Percentiles rank a stretch among this genome's conserved stretches.
Conservation (phyloP, 139 green algal species). For the Dunaliella primolecta region DNA sequence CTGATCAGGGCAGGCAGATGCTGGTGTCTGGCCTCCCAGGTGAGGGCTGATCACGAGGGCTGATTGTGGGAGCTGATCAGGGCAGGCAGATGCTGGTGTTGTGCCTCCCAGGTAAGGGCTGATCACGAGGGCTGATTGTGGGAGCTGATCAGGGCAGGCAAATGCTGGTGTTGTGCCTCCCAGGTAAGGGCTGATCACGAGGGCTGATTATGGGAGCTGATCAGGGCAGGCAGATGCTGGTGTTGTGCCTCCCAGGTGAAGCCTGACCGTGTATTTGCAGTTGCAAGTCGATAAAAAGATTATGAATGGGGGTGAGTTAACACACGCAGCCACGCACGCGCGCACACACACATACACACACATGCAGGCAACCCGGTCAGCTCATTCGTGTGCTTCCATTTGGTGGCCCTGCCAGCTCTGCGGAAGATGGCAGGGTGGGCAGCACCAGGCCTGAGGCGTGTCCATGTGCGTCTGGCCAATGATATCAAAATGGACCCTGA, state of each 20-base stretch:
- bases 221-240: constrained; percentile 45
- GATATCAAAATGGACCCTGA: constrained; percentile 81
- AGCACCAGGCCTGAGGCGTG: constrained; percentile 58
- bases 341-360: not conserved
- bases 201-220: not conserved
- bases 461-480: constrained; percentile 55
- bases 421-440: constrained; percentile 77
- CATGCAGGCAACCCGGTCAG: constrained; percentile 83
- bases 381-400: constrained; percentile 89
- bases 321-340: not conserved
- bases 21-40: constrained; percentile 78
- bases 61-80: not conserved
- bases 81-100: constrained; percentile 66
- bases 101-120: constrained; percentile 61
- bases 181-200: constrained; percentile 55
- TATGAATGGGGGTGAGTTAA: not conserved
- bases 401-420: constrained; percentile 82
- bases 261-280: not conserved
- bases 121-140: no score
- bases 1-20: constrained; percentile 32
- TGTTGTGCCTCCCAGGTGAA: constrained; percentile 76
- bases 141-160: constrained; percentile 17
- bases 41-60: no score
- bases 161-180: constrained; percentile 75
- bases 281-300: not conserved